Percentiles rank a stretch among this genome's conserved stretches.
These are phyloP conservation scores for Aquanectria penicillioides DNA, from an alignment of 2,329 filamentous ascomycete species.

Conservation along the genomic window DNA sequence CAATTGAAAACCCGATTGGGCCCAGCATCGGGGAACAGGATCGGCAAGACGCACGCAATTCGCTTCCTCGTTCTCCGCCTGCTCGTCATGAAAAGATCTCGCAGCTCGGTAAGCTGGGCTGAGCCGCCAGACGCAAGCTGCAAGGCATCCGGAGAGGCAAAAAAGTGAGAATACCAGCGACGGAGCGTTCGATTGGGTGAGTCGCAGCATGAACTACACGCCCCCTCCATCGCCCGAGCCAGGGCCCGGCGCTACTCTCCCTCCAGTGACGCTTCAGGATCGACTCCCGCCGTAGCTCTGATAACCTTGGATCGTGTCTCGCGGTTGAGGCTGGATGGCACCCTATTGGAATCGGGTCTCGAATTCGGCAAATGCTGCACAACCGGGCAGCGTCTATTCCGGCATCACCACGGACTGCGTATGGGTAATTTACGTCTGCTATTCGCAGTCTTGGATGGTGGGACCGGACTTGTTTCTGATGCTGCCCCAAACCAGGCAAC, in stretches of 20 bases:
- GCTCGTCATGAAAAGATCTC: constrained; percentile 22
- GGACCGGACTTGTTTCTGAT: constrained; percentile 36
- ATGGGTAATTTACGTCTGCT: constrained; percentile 26
- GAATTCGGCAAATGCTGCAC: constrained; percentile 16
- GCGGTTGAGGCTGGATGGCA: constrained; percentile 14
- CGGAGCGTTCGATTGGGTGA: constrained; percentile 17
- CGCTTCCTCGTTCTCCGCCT: constrained; percentile 10
- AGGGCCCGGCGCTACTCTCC: constrained; percentile 19
- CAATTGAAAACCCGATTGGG: constrained; percentile 10
- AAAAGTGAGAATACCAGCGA: constrained; percentile 16
- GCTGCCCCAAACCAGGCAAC: constrained; percentile 29
- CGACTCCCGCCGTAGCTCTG: neutral
- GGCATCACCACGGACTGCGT: constrained; percentile 13
- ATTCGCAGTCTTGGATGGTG: constrained; percentile 32
- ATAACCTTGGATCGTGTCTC: constrained; percentile 19
- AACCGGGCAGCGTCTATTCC: constrained; percentile 14
- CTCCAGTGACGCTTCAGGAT: constrained; percentile 21
- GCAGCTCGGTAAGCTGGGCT: constrained; percentile 24
- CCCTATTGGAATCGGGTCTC: constrained; percentile 15
- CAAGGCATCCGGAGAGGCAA: constrained; percentile 25
- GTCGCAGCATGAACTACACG: constrained; percentile 34
- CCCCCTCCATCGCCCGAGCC: constrained; percentile 27
- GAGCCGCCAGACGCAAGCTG: constrained; percentile 21
- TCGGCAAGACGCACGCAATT: constrained; percentile 27
- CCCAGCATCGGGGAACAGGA: constrained; percentile 11